These are phyloP conservation scores for Acanthamoeba lenticulata DNA, from an alignment of 208 protist genomes.

Conservation along the genomic window DNA sequence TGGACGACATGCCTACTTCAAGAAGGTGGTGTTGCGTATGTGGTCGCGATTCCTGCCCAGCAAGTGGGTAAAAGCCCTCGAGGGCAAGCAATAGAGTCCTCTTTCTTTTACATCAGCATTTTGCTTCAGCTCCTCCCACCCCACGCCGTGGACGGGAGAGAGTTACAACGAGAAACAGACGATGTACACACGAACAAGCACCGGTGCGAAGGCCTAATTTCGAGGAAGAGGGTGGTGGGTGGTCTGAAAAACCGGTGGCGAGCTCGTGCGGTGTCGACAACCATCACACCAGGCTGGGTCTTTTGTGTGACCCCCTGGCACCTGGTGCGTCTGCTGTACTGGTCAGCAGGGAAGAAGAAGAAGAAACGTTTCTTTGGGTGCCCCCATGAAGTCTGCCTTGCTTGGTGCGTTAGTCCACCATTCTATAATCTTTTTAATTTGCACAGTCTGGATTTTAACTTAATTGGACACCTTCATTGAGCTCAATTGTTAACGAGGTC, in stretches of 20 bases:
- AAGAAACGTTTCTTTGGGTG: too few relatives aligned
- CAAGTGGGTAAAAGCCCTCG: background rate
- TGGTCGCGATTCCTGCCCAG: conserved; percentile 41
- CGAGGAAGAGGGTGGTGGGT: too few relatives aligned
- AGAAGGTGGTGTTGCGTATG: conserved; percentile 41
- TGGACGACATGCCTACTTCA: conserved; percentile 52
- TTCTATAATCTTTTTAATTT: background rate
- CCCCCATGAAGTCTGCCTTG: conserved; percentile 12
- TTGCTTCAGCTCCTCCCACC: background rate
- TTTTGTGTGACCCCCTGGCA: too few relatives aligned
- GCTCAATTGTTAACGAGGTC: background rate
- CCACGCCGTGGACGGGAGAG: too few relatives aligned
- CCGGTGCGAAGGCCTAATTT: too few relatives aligned
- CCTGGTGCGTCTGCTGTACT: too few relatives aligned
- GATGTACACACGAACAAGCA: too few relatives aligned
- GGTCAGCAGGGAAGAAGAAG: too few relatives aligned
- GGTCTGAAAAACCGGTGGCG: too few relatives aligned
- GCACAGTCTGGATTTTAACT: background rate
- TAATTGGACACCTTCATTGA: background rate
- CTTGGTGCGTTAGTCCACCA: background rate
- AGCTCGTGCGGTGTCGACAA: too few relatives aligned
- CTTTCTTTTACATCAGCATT: background rate
- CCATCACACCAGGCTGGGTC: too few relatives aligned
- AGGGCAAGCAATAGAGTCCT: background rate
- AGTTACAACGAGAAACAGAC: too few relatives aligned